phyloP scores from a whole-genome alignment of 768 basidiomycete genomes.

The Pleurotus pulmonarius region DNA sequence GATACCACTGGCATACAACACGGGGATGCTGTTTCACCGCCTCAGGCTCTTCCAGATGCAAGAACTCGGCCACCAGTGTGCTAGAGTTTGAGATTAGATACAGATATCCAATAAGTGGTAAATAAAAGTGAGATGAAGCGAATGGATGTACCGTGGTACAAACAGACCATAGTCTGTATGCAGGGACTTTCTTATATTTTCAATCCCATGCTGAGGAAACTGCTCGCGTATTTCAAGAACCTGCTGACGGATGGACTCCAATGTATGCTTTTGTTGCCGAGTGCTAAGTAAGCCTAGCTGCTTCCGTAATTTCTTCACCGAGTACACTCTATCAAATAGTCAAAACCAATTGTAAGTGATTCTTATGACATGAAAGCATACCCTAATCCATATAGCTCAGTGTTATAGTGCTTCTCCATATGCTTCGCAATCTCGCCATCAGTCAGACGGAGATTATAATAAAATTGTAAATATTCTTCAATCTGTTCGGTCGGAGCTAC shows the following conservation, averaged over 20 bases:
- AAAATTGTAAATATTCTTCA: no score
- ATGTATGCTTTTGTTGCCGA: constrained; percentile 14
- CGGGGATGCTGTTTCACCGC: constrained; percentile 28
- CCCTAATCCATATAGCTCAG: no score
- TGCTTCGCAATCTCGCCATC: no score
- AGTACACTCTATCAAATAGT: not conserved
- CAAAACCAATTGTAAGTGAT: no score
- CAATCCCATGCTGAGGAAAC: constrained; percentile 11
- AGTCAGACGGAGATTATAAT: no score
- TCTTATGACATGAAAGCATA: no score
- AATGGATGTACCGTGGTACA: constrained; percentile 10
- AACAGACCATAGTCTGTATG: constrained; percentile 11
- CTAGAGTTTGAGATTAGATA: not conserved
- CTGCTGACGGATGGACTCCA: constrained; percentile 5
- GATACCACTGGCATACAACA: constrained; percentile 29
- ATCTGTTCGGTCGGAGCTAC: no score
- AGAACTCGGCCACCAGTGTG: not conserved
- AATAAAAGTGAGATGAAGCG: no score
- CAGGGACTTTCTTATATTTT: constrained; percentile 12
- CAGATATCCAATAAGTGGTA: no score
- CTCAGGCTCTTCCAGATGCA: constrained; percentile 11
- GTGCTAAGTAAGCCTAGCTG: constrained; percentile 6
- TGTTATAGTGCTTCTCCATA: no score
- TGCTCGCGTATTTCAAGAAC: constrained; percentile 9
- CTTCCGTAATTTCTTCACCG: constrained; percentile 5